These are phyloP conservation scores for Lentinula boryana DNA, from an alignment of 768 basidiomycete species.

Conservation along the genomic window DNA sequence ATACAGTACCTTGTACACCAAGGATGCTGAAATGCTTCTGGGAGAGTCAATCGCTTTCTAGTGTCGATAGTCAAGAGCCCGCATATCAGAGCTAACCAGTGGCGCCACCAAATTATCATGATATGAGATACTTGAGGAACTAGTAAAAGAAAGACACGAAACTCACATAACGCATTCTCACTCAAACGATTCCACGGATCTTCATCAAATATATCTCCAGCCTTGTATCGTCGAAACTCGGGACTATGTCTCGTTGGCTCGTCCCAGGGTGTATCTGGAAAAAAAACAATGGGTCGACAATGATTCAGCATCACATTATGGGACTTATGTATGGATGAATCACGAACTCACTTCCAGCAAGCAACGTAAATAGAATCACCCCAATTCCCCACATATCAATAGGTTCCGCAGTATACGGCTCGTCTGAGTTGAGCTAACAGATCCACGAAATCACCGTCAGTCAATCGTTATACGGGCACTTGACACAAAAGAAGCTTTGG, in stretches of 20 bases:
- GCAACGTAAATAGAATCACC: slow-evolving; percentile 86
- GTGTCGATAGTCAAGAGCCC: slow-evolving; percentile 74
- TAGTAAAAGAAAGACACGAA: not conserved
- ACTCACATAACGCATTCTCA: slow-evolving; percentile 55
- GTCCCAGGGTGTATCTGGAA: slow-evolving; percentile 96
- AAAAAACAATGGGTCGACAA: not conserved
- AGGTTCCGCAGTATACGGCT: slow-evolving; percentile 83
- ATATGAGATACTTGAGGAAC: too few species aligned
- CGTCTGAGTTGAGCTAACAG: slow-evolving; percentile 55
- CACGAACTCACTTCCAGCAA: slow-evolving; percentile 73
- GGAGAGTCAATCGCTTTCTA: slow-evolving; percentile 55
- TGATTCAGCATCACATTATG: too few species aligned
- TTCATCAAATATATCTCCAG: slow-evolving; percentile 67
- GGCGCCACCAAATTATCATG: not conserved
- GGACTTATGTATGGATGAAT: not conserved
- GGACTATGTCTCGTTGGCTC: slow-evolving; percentile 76
- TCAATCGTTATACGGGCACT: too few species aligned
- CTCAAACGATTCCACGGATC: slow-evolving; percentile 75
- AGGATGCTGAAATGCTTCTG: slow-evolving; percentile 43
- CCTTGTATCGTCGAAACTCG: slow-evolving; percentile 74
- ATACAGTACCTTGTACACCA: slow-evolving; percentile 64
- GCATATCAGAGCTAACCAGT: slow-evolving; percentile 61
- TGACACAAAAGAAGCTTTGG: too few species aligned
- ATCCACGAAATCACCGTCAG: not conserved
- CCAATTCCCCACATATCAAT: slow-evolving; percentile 96